Evolutionary conservation across 805 yeast genomes (phyloP).

Genomic region (Kodamaea jinghongensis): DNA sequence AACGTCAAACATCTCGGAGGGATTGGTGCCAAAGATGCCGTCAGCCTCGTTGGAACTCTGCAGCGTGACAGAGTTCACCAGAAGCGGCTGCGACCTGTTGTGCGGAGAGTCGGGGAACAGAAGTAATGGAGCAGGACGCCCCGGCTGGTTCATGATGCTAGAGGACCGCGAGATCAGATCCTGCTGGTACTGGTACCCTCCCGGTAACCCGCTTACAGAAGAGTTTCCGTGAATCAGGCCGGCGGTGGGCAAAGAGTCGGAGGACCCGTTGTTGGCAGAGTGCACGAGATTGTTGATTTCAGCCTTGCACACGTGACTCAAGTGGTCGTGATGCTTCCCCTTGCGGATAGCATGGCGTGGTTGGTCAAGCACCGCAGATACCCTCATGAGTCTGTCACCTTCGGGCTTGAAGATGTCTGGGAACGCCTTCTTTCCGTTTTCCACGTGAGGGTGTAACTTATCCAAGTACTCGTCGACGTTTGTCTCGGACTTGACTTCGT

Average conservation of each 20-base stretch:
- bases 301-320: too few species aligned
- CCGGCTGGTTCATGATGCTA: background rate
- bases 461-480: conserved; percentile 11
- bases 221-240: too few species aligned
- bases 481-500: conserved; percentile 14
- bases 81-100: background rate
- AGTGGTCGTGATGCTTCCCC: too few species aligned
- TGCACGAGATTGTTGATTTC: background rate
- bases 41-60: conserved; percentile 3
- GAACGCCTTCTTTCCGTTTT: conserved; percentile 12
- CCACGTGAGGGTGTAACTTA: conserved; percentile 15
- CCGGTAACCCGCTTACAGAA: too few species aligned
- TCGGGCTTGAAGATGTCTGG: conserved; percentile 10
- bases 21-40: background rate
- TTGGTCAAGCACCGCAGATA: background rate
- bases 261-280: background rate
- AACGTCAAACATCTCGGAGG: conserved; percentile 13
- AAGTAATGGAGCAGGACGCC: background rate
- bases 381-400: background rate
- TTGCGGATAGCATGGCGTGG: too few species aligned
- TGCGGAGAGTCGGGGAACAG: background rate
- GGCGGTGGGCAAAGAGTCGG: too few species aligned
- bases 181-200: background rate
- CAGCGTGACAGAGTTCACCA: conserved; percentile 1
- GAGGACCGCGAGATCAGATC: background rate